phyloP scores from a whole-genome alignment of 148 eudicot genomes.

The Fagopyrum homotropicum region DNA sequence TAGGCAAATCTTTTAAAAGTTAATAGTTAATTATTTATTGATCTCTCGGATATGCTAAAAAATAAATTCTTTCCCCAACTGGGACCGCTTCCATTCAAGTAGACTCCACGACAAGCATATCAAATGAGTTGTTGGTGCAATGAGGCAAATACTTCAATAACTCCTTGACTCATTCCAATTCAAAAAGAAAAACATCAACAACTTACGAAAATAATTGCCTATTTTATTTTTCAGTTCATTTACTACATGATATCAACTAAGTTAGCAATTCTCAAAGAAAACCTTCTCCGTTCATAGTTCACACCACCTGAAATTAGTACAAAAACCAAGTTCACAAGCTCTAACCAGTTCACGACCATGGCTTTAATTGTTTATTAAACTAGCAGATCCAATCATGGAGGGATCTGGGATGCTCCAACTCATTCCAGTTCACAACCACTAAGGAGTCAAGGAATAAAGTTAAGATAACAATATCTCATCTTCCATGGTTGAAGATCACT shows the following conservation, averaged over 20 bases:
- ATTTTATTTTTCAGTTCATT: background rate
- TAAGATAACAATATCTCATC: background rate
- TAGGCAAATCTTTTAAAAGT: no score
- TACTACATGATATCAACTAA: background rate
- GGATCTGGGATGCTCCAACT: background rate
- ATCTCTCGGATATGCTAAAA: no score
- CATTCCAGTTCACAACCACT: background rate
- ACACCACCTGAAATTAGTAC: background rate
- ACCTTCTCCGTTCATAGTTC: background rate
- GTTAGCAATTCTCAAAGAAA: background rate
- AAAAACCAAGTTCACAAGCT: background rate
- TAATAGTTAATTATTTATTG: no score
- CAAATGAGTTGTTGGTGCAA: background rate
- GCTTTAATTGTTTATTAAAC: background rate
- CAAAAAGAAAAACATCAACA: background rate
- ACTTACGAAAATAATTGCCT: background rate
- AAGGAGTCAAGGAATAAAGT: background rate
- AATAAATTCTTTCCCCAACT: no score
- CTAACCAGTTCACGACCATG: background rate
- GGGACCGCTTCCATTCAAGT: background rate
- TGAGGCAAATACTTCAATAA: background rate
- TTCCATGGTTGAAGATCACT: background rate
- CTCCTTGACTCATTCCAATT: background rate
- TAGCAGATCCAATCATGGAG: background rate
- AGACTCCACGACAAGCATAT: background rate